Conservation (phyloP, 805 yeast species). For the Ogataea salicorniae region DNA sequence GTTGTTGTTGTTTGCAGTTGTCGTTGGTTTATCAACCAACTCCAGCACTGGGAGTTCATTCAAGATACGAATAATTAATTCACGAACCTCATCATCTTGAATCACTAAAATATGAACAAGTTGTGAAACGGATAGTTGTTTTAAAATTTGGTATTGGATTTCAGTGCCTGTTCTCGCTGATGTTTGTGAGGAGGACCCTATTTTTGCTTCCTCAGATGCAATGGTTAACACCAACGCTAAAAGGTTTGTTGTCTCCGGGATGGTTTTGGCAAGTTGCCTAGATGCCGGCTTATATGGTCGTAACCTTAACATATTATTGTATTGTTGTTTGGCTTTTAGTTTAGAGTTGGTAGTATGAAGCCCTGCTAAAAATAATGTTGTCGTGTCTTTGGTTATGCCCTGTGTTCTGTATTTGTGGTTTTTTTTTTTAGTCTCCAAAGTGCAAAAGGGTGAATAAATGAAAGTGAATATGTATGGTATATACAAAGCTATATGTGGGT, state of each 20-base stretch:
- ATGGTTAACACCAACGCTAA: background rate
- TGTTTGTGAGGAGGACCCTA: background rate
- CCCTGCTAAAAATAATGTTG: background rate
- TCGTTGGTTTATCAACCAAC: slow-evolving; percentile 2
- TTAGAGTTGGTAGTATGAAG: too few relatives aligned
- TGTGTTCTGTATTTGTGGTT: too few relatives aligned
- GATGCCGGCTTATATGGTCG: background rate
- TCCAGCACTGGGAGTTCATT: background rate
- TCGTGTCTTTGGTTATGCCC: background rate
- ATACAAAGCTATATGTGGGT: too few relatives aligned
- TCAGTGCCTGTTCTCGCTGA: background rate
- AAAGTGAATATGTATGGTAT: too few relatives aligned
- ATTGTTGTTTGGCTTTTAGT: background rate
- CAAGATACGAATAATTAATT: background rate
- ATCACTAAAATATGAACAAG: slow-evolving; percentile 7
- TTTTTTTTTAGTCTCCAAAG: too few relatives aligned
- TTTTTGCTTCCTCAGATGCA: background rate
- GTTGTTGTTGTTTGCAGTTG: too few relatives aligned
- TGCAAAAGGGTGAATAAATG: too few relatives aligned
- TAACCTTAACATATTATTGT: background rate
- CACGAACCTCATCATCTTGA: background rate
- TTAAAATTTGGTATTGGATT: slow-evolving; percentile 5
- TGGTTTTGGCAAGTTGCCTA: background rate
- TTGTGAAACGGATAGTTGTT: slow-evolving; percentile 6
- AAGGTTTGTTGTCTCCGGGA: background rate